Evolutionary conservation across 148 eudicot genomes (phyloP), one percentile per base, ranked within the genome.

Genomic region (Rhododendron ferrugineum): DNA sequence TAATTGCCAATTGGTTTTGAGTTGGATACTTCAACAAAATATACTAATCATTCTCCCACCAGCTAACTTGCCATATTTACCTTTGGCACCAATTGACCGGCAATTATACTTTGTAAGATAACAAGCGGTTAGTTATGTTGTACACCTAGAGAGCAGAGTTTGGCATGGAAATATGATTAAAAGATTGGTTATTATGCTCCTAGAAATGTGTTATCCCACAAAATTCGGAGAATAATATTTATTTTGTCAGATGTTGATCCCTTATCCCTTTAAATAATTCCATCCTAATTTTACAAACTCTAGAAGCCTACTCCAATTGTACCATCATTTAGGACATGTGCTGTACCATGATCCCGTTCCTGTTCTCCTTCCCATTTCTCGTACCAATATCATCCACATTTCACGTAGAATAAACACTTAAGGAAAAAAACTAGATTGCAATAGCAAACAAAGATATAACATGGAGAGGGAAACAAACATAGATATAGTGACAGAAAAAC

Each of bases 401-500:
- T 8, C 68, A 60, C 10, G 23, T 6, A 60, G 66, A 22, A 22
- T 60, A 60, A 60, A 20, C 26, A 60, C 66, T 50, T 11, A 54
- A 3, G 22, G 22, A 54, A 14, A 20, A 52, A 4, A 54, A 54
- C 8, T 60, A 60, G n/a, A 60, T 23, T 60, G 68, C 26, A 2
- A 23, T 60, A 60, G 68, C 68, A 60, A 60, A 23, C n/a, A 23
- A 60, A 28, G 68, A 6, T 15, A 60, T 60, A 18, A 60, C 26
- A 7, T 60, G 10, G 68, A 23, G 11, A 60, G 68, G 68, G 23
- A 60, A 83, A 83, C 47, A 26, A 34, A 83, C 74, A 79, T 42
- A 73, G 85, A 83, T 49, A 73, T 20, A 50, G 79, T 18, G 74
- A 83, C 52, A 32, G 77, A 56, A 89, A 78, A 84, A 97, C 99